Conservation (phyloP, 768 basidiomycete species). For the Suillus ampliporus region DNA sequence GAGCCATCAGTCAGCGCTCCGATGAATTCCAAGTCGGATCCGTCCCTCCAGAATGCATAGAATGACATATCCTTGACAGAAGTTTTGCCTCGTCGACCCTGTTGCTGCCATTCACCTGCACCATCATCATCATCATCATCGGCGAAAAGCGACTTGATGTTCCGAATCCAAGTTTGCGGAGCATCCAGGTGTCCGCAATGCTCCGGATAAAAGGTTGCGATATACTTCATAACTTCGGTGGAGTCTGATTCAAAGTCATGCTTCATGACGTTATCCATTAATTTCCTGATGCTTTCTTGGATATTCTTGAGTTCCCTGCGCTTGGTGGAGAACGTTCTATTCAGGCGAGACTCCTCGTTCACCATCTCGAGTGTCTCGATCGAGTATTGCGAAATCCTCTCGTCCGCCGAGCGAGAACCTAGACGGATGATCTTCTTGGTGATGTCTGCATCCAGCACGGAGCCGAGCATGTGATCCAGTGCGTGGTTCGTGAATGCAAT, state of each 20-base stretch:
- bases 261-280: conserved; percentile 51
- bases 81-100: conserved; percentile 33
- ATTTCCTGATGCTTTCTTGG: conserved; percentile 49
- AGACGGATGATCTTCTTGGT: conserved; percentile 69
- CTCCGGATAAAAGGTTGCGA: conserved; percentile 53
- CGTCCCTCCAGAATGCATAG: conserved; percentile 59
- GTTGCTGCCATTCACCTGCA: conserved; percentile 41
- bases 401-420: conserved; percentile 67
- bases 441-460: conserved; percentile 67
- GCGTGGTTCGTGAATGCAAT: conserved; percentile 82
- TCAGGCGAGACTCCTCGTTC: conserved; percentile 47
- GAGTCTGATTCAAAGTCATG: conserved; percentile 40
- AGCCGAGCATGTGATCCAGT: conserved; percentile 71
- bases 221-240: conserved; percentile 45
- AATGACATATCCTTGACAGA: conserved; percentile 32
- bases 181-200: conserved; percentile 46
- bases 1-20: conserved; percentile 15
- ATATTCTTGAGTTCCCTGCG: conserved; percentile 47
- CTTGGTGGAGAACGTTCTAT: conserved; percentile 38
- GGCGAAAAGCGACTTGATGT: conserved; percentile 24
- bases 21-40: conserved; percentile 55
- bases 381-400: conserved; percentile 62
- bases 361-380: conserved; percentile 62
- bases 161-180: conserved; percentile 57
- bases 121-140: conserved; percentile 21